Evolutionary conservation across 257 asterid genomes (phyloP), one percentile per base, ranked within the genome.

Genomic region (Salvia rosmarinus): DNA sequence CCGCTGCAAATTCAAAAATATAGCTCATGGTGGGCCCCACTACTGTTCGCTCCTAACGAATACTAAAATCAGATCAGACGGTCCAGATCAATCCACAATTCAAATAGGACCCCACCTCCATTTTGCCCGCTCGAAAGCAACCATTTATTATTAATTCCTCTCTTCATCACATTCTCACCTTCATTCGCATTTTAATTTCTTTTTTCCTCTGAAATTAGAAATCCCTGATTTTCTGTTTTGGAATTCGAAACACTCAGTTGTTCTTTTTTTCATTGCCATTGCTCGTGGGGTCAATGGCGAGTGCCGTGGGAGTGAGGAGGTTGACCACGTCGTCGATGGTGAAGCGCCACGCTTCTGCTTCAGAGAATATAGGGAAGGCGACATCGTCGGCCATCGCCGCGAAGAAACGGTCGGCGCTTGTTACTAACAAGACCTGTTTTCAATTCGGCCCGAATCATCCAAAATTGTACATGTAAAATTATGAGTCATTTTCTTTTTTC

Each of bases 371-470:
- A 8, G 85, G 81, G 28, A 86, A 86, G 72, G 78, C 75, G 68
- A 39, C 83, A 58, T 6, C 73, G 63, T 43, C 80, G 9, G 72
- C 83, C 4, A 66, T 83, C 58, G 65, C 78, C n/a, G 83, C 85
- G 78, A 88, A 90, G 91, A 92, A 90, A 56, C 85, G 98, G 0
- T 92, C 92, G 20, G 98, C 97, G 55, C 88, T 92, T 5, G 81
- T 92, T 47, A 87, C 91, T 2, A 92, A 92, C 70, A 91, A 85
- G 83, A 81, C 84, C 82, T 10, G 6, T 61, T 2, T 9, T 14
- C 23, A 68, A 54, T 71, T 9, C 77, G 58, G 86, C 81, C 85
- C 3, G 90, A 84, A 62, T 39, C 87, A 0, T 82, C 92, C 20
- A 85, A 85, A 81, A 78, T 79, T 72, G 98, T 90, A 89, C 68